Evolutionary conservation across 2,329 filamentous ascomycete species (phyloP).

Genomic region (Aspergillus chevalieri): DNA sequence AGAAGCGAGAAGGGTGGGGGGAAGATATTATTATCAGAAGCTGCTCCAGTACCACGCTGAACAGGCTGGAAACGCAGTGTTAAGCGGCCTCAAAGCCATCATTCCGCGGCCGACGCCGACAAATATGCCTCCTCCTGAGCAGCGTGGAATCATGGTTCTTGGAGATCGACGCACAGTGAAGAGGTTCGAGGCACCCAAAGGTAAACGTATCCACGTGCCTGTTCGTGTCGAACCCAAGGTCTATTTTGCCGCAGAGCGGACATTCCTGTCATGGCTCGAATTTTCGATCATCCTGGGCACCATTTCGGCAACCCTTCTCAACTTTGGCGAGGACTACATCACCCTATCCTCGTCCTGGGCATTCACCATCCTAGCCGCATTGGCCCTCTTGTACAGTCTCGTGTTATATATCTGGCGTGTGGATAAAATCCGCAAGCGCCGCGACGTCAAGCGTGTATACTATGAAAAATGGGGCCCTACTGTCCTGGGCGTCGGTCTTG

Average conservation of each 20-base stretch:
- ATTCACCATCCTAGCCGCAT: slow-evolving; percentile 75
- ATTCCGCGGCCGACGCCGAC: slow-evolving; percentile 49
- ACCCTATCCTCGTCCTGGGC: slow-evolving; percentile 65
- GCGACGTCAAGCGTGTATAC: slow-evolving; percentile 68
- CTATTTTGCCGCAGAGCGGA: slow-evolving; percentile 91
- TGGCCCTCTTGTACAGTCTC: slow-evolving; percentile 76
- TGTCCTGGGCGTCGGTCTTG: slow-evolving; percentile 64
- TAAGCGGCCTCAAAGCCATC: slow-evolving; percentile 45
- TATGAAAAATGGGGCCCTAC: slow-evolving; percentile 86
- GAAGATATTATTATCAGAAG: slow-evolving; percentile 65
- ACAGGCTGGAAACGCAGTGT: slow-evolving; percentile 41
- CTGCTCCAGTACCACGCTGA: slow-evolving; percentile 50
- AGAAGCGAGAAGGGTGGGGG: slow-evolving; percentile 69
- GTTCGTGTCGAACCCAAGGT: slow-evolving; percentile 96
- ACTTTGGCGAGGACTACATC: slow-evolving; percentile 60
- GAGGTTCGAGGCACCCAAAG: slow-evolving; percentile 54
- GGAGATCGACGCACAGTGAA: slow-evolving; percentile 42
- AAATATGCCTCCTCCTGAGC: slow-evolving; percentile 31
- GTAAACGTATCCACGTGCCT: slow-evolving; percentile 77
- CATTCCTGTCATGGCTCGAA: slow-evolving; percentile 94
- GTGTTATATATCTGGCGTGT: slow-evolving; percentile 84
- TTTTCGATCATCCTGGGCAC: slow-evolving; percentile 91
- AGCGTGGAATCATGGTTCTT: slow-evolving; percentile 34
- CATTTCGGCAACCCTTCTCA: slow-evolving; percentile 75
- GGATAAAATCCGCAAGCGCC: slow-evolving; percentile 71